These are phyloP conservation scores for Elaeis oleifera DNA, from an alignment of 202 grass and related monocot species.

Conservation along the genomic window DNA sequence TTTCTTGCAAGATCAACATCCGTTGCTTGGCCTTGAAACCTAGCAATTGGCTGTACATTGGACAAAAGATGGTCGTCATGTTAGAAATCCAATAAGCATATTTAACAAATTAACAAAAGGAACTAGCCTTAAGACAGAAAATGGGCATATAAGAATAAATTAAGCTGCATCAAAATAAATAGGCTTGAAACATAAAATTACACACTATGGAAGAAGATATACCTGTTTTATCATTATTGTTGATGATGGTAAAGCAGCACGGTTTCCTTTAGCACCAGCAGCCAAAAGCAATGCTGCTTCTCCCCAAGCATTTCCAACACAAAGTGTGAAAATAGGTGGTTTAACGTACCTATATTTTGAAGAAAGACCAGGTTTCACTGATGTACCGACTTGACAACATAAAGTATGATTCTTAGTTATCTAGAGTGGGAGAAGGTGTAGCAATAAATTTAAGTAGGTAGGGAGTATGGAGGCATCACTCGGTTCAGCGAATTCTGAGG, in stretches of 20 bases:
- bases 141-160: too few species aligned
- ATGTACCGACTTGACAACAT: too few species aligned
- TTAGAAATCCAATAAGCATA: conserved; percentile 14
- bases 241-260: conserved; percentile 85
- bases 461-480: too few species aligned
- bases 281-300: conserved; percentile 89
- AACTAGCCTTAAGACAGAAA: too few species aligned
- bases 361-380: neutral
- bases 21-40: conserved; percentile 69
- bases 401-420: too few species aligned
- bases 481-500: too few species aligned
- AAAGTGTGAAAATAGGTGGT: conserved; percentile 87
- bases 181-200: conserved; percentile 12
- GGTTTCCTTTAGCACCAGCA: conserved; percentile 80
- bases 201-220: neutral
- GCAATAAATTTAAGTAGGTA: too few species aligned
- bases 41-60: conserved; percentile 73
- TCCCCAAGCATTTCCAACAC: conserved; percentile 92
- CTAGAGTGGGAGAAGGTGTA: too few species aligned
- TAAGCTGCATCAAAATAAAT: neutral
- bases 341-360: conserved; percentile 45
- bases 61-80: conserved; percentile 17
- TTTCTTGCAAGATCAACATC: conserved; percentile 83
- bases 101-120: neutral
- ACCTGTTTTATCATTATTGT: conserved; percentile 99